Conservation (phyloP, 2,329 filamentous ascomycete genomes). For the Paecilomyces fulvus region DNA sequence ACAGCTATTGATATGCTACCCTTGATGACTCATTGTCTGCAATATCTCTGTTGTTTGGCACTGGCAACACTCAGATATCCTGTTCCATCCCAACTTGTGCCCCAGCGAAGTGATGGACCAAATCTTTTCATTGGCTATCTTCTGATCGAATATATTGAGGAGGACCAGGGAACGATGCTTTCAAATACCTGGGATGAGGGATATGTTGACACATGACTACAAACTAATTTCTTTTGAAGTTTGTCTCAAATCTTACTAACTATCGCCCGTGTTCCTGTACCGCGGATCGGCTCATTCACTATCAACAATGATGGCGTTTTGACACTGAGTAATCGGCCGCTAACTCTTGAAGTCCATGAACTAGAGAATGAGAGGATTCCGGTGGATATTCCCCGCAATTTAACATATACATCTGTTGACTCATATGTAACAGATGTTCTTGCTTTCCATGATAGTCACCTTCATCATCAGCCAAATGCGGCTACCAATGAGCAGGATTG, state of each 20-base stretch:
- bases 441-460: constrained; percentile 14
- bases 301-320: constrained; percentile 17
- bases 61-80: background rate
- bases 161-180: constrained; percentile 13
- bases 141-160: constrained; percentile 14
- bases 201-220: constrained; percentile 7
- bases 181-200: constrained; percentile 13
- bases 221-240: constrained; percentile 14
- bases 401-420: constrained; percentile 7
- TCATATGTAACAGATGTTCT: constrained; percentile 16
- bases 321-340: constrained; percentile 12
- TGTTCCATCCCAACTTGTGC: background rate
- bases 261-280: constrained; percentile 13
- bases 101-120: background rate
- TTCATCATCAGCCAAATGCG: constrained; percentile 16
- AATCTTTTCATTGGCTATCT: constrained; percentile 9
- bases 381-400: constrained; percentile 4
- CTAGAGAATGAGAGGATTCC: constrained; percentile 17
- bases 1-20: background rate
- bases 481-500: constrained; percentile 8
- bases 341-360: constrained; percentile 11
- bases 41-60: background rate
- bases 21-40: background rate
- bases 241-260: constrained; percentile 12
- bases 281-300: constrained; percentile 27